phyloP scores from a whole-genome alignment of 2,329 filamentous ascomycete species.

The Cephalotrichum gorgonifer region DNA sequence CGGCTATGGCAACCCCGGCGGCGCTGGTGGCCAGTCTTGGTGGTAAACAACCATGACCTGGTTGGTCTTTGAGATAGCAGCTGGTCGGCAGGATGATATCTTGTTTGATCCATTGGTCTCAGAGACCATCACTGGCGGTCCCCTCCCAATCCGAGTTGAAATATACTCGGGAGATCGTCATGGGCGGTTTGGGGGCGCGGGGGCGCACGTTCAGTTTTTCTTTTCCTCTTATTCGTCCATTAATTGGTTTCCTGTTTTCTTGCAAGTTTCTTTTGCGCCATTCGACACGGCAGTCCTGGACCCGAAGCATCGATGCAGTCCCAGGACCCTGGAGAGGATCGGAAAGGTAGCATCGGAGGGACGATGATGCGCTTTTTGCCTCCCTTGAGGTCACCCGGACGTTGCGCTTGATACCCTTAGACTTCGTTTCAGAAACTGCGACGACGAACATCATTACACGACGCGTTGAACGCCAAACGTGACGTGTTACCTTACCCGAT shows the following conservation, averaged over 20 bases:
- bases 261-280: conserved; percentile 10
- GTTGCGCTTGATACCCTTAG: conserved; percentile 12
- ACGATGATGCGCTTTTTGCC: conserved; percentile 14
- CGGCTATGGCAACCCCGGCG: conserved; percentile 58
- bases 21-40: conserved; percentile 42
- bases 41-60: conserved; percentile 36
- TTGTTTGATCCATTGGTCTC: neutral
- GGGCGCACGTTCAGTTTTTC: no score
- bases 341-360: conserved; percentile 10
- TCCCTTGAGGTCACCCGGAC: neutral
- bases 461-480: conserved; percentile 1
- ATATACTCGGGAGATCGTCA: no score
- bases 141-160: neutral
- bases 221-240: conserved; percentile 14
- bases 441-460: conserved; percentile 19
- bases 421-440: conserved; percentile 14
- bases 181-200: no score
- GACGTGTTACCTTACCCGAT: conserved; percentile 5
- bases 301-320: neutral
- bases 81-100: conserved; percentile 2
- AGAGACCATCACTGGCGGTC: conserved; percentile 4
- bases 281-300: conserved; percentile 1
- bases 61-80: neutral
- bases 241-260: conserved; percentile 10
- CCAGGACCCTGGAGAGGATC: neutral